These are phyloP conservation scores for Arachis hypogaea DNA, from an alignment of 306 rosid genomes.

Conservation along the genomic window DNA sequence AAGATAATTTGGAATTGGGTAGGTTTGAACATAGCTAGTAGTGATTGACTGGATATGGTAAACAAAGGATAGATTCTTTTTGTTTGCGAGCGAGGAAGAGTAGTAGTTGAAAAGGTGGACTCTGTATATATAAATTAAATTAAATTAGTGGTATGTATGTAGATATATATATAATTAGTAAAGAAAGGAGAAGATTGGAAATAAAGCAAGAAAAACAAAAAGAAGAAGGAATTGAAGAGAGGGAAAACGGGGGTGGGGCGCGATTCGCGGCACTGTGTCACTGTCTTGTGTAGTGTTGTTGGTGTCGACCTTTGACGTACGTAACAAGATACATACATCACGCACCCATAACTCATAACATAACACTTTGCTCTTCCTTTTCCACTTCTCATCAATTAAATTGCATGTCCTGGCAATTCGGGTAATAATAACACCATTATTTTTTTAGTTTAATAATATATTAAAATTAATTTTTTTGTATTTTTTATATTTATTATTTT, in stretches of 20 bases:
- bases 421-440: too few species aligned
- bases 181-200: background rate
- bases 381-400: constrained; percentile 3
- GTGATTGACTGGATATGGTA: background rate
- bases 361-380: background rate
- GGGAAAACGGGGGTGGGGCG: constrained; percentile 42
- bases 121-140: too few species aligned
- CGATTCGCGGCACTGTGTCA: constrained; percentile 52
- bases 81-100: background rate
- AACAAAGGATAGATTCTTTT: background rate
- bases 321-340: constrained; percentile 27
- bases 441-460: too few species aligned
- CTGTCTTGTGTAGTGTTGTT: constrained; percentile 14
- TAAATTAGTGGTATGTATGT: background rate
- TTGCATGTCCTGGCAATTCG: too few species aligned
- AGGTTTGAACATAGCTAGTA: background rate
- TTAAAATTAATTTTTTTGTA: too few species aligned
- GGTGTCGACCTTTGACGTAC: constrained; percentile 37
- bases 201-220: background rate
- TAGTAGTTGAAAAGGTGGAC: background rate
- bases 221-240: constrained; percentile 5
- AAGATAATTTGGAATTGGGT: background rate
- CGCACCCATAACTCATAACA: too few species aligned
- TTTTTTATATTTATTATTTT: too few species aligned
- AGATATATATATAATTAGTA: too few species aligned